Evolutionary conservation across 1,139 yeast species (phyloP), one percentile per base, ranked within the genome.

Genomic region (Sugiyamaella pinicola): DNA sequence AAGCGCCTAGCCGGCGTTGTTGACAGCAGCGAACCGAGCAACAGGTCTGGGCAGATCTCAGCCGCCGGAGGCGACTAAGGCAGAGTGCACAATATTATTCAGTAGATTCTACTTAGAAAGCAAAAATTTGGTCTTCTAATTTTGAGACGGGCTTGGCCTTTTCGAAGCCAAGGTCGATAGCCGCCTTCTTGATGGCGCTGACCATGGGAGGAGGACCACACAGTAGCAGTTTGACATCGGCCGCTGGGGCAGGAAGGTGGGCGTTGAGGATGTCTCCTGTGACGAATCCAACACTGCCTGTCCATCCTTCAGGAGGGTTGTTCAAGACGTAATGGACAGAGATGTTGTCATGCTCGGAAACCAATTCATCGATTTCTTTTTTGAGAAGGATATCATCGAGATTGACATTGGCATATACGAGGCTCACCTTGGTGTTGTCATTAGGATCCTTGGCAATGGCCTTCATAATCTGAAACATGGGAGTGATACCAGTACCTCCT

Each of bases 141-240:
- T 90, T 90, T 50, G 96, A 85, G 34, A 91, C 90, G 3, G 96
- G 95, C 72, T 83, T 86, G 55, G 97, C 91, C 80, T 89, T 90
- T 52, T 81, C 80, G 73, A 74, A 95, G 18, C 97, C 98, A 62
- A 91, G 78, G 52, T 73, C 76, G 19, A 77, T 74, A 35, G 96
- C 90, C 50, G 87, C 87, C 76, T 85, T 90, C 77, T 90, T 91
- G 67, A 85, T 78, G 53, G 87, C 83, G 49, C 84, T 77, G 49
- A 83, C 82, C 93, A 88, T 85, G 53, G 88, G 88, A 57, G 96
- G 96, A 55, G 99, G 99, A 28, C 99, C 97, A 72, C 99, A 95
- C 55, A 93, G 73, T 65, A 93, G 81, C 59, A 93, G 74, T 77
- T 87, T 90, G 58, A 80, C 77, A 62, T 84, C 84, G 74, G 74